Evolutionary conservation across 805 yeast species (phyloP), one percentile per base, ranked within the genome.

Genomic region (Candida sithepensis): DNA sequence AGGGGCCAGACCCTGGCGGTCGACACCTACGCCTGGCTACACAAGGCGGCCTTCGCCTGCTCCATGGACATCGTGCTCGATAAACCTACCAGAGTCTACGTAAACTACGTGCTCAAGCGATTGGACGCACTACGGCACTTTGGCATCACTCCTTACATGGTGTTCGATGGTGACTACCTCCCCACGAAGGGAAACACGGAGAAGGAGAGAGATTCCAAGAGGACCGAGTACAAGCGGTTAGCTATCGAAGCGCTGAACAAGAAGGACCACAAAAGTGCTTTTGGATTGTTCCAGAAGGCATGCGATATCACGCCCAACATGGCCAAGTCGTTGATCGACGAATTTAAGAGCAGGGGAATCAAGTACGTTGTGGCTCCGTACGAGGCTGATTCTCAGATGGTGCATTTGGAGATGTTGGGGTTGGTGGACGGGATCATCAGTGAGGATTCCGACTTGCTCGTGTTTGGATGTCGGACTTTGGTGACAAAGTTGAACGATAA

Each of bases 311-410:
- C 96, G 2, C 89, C 96, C 1, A 81, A 81, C 52, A 90, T 94
- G 94, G 97, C 97, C 4, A 87, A 87, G 57, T 76, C 88, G 12
- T 73, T 92, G 12, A 89, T 91, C 61, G 85, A 84, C 37, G 84
- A 78, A 57, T 73, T 95, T 52, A 82, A 81, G 54, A 54, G 63
- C 13, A 71, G 75, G 41, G 65, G 67, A 1, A 80, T 94, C 42
- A 77, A 74, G 49, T 92, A 79, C 58, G 78, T 94, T 7, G 99
- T 94, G 8, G 98, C 99, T 0, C 99, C 99, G 0, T 94, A 89
- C 63, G 99, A 94, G 68, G 99, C 99, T 0, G 99, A 94, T 64
- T 85, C 99, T 1, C 99, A 94, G 65, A 80, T 94, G 85, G 98
- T 91, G 9, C 89, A 83, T 58, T 73, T 94, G 39, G 98, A 92